These are phyloP conservation scores for Paralagenidium karlingii DNA, from an alignment of 352 stramenopile genomes.

Conservation along the genomic window DNA sequence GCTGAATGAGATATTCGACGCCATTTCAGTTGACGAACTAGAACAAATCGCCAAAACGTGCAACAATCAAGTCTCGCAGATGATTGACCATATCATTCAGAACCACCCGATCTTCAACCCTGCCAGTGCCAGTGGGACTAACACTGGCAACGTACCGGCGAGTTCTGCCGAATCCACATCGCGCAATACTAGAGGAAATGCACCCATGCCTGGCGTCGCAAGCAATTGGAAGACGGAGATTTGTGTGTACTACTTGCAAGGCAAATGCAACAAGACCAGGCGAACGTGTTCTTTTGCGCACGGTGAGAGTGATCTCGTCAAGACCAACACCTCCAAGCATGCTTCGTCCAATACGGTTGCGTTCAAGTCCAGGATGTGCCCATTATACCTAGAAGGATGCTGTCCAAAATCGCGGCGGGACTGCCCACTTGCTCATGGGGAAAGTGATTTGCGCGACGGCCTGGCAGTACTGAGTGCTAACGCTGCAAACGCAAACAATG, in stretches of 20 bases:
- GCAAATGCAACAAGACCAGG: slow-evolving; percentile 82
- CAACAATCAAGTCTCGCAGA: slow-evolving; percentile 30
- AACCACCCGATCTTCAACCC: slow-evolving; percentile 66
- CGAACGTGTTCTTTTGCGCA: slow-evolving; percentile 82
- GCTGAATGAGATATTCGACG: slow-evolving; percentile 59
- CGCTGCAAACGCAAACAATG: not conserved
- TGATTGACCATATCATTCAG: slow-evolving; percentile 55
- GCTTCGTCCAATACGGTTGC: slow-evolving; percentile 14
- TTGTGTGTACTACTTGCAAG: slow-evolving; percentile 83
- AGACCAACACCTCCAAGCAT: slow-evolving; percentile 19
- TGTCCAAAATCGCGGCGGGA: slow-evolving; percentile 67
- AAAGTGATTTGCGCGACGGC: slow-evolving; percentile 58
- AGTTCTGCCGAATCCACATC: not conserved
- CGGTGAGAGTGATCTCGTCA: slow-evolving; percentile 64
- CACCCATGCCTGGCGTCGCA: slow-evolving; percentile 1
- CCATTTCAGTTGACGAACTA: slow-evolving; percentile 48
- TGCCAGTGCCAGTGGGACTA: not conserved
- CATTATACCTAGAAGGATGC: slow-evolving; percentile 53
- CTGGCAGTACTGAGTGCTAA: slow-evolving; percentile 12
- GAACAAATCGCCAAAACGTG: slow-evolving; percentile 31
- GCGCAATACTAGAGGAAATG: not conserved
- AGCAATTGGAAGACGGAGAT: slow-evolving; percentile 85
- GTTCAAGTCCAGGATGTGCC: slow-evolving; percentile 75
- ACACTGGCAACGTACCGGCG: too few relatives aligned
- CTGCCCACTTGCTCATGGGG: slow-evolving; percentile 60